Evolutionary conservation across 1,284 basidiomycete genomes (phyloP).

Genomic region (Ceratobasidium sp.): DNA sequence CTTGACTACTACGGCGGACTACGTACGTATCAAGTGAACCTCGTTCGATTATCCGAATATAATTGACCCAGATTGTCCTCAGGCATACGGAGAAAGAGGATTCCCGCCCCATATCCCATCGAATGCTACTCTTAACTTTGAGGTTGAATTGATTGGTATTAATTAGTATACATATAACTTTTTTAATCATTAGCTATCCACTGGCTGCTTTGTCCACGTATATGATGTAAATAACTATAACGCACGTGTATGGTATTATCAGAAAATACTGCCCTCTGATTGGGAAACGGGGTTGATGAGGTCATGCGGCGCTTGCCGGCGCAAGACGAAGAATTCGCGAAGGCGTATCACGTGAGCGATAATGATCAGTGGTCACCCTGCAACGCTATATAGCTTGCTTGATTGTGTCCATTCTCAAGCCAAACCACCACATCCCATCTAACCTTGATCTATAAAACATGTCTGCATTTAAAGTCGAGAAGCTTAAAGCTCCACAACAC

Average conservation of each 20-base stretch:
- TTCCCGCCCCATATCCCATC: slow-evolving; percentile 45
- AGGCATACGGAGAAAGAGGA: slow-evolving; percentile 45
- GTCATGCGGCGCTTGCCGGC: no score
- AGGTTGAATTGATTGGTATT: slow-evolving; percentile 46
- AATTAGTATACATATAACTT: slow-evolving; percentile 21
- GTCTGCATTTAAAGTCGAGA: no score
- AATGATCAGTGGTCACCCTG: not conserved
- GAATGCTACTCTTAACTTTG: slow-evolving; percentile 47
- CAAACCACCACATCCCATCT: not conserved
- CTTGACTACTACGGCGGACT: slow-evolving; percentile 70
- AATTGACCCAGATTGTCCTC: not conserved
- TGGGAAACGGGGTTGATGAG: no score
- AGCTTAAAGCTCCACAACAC: no score
- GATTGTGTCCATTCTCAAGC: not conserved
- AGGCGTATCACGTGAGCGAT: not conserved
- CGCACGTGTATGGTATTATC: no score
- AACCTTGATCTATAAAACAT: not conserved
- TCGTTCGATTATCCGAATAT: not conserved
- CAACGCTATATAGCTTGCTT: not conserved
- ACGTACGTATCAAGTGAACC: slow-evolving; percentile 56
- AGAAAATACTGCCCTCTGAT: no score
- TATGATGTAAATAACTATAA: no score
- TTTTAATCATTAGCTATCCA: no score
- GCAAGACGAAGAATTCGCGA: not conserved
- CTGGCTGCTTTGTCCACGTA: not conserved